Evolutionary conservation across 2,329 filamentous ascomycete genomes (phyloP).

Genomic region (Colletotrichum chrysophilum): DNA sequence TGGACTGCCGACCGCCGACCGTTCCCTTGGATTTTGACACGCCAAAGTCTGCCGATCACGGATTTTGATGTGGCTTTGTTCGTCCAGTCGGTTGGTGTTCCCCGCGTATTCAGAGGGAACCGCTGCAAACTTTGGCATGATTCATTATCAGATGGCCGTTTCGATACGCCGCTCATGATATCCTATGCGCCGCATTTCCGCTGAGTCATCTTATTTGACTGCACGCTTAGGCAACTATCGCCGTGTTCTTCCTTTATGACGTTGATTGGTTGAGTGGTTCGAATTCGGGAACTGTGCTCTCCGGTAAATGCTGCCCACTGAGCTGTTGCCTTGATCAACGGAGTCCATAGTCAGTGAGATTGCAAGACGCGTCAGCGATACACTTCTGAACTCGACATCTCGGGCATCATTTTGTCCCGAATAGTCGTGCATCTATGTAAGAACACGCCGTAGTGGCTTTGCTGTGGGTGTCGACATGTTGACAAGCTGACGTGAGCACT

Average conservation of each 20-base stretch:
- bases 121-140: background rate
- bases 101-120: background rate
- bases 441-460: background rate
- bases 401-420: background rate
- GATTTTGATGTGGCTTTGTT: background rate
- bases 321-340: background rate
- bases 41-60: background rate
- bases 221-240: background rate
- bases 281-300: background rate
- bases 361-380: background rate
- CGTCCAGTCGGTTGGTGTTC: background rate
- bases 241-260: background rate
- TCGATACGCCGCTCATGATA: background rate
- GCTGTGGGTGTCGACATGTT: background rate
- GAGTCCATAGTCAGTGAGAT: background rate
- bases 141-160: background rate
- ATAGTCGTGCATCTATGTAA: background rate
- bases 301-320: background rate
- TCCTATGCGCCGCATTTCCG: background rate
- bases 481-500: background rate
- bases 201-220: background rate
- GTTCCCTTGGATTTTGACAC: background rate
- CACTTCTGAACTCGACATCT: rapidly evolving
- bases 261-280: background rate
- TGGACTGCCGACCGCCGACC: background rate